Evolutionary conservation across 768 basidiomycete genomes (phyloP), one percentile per base, ranked within the genome.

Genomic region (Boletus huronensis): DNA sequence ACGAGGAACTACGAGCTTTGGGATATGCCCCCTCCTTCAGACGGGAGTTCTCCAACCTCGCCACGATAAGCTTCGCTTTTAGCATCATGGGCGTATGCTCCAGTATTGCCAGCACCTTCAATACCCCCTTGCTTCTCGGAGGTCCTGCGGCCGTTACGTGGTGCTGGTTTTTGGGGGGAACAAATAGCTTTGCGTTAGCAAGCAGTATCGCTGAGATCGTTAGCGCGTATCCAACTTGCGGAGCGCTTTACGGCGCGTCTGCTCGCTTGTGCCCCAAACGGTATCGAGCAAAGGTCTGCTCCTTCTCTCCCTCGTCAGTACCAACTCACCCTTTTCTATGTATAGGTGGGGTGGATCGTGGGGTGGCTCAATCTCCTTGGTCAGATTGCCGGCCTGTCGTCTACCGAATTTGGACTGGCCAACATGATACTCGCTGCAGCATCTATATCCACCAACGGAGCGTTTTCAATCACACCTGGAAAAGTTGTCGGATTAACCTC

Each of bases 241-340:
- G 66, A 6, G 68, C 60, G 9, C 47, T 68, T 3, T 90, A 90
- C 60, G 88, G 87, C n/a, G 88, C 88, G 3, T 89, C 88, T 26
- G 87, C 87, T n/a, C 82, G 83, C 63, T 72, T 89, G 9, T 82
- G 83, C 6, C 88, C 88, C 0, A 78, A 74, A 58, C 78, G 69
- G 52, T 78, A 87, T 63, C 82, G 88, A 48, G 82, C 88, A 36
- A 81, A 74, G 65, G 87, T 85, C 62, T 31, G 71, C 63, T 25
- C 17, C 6, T 32, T 58, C 29, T 44, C 19, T 17, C 19, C 34
- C 26, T 55, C 34, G 1, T 51, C 41, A 7, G 31, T 40, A 49
- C 43, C 16, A 17, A 53, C 21, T 49, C n/a, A 50, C 38, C 16
- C n/a, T 50, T 14, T 48, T 39, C 19, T 31, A 40, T n/a, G n/a